Evolutionary conservation across 2,329 filamentous ascomycete genomes (phyloP), one percentile per base, ranked within the genome.

Genomic region (Fusarium oligoseptatum): DNA sequence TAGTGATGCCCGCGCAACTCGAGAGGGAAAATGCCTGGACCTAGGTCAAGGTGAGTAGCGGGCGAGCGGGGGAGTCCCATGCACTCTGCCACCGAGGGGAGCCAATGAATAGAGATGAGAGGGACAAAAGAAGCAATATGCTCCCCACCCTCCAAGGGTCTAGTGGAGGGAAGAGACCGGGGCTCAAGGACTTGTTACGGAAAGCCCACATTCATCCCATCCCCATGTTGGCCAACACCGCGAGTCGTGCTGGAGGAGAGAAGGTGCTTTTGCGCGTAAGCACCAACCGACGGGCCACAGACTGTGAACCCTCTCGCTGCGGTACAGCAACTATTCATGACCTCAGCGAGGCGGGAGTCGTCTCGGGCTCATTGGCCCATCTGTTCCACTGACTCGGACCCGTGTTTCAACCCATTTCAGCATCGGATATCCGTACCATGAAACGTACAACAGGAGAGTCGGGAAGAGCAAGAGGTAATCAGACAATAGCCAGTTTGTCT

Each of bases 101-200:
- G 24, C 78, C 78, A 80, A 80, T 80, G 63, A 62, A 57, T 61
- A 66, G 39, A 61, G 68, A 36, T 55, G 29, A 22, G 29, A 50
- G 20, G 56, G 67, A 73, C 77, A 66, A 80, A 80, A 80, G 77
- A 80, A 80, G 78, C 76, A 80, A 80, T 78, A 66, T 70, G 64
- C 39, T 61, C 41, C 68, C 75, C 77, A 67, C 78, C 66, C 27
- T 61, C 36, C 67, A 48, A 66, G 67, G 64, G 65, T 60, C 50
- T 57, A 34, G 66, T 67, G 66, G 58, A 52, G 58, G 63, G 61
- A 56, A 67, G 65, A 68, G 48, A 29, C 48, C 15, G 17, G 48
- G 48, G 48, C 27, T 3, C n/a, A 68, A 60, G 57, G 74, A 60
- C 57, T 66, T 48, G 15, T 39, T 55, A 27, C 22, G 60, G 43